Evolutionary conservation across 164 flowering plant species (phyloP).

Genomic region (Dillenia suffruticosa): DNA sequence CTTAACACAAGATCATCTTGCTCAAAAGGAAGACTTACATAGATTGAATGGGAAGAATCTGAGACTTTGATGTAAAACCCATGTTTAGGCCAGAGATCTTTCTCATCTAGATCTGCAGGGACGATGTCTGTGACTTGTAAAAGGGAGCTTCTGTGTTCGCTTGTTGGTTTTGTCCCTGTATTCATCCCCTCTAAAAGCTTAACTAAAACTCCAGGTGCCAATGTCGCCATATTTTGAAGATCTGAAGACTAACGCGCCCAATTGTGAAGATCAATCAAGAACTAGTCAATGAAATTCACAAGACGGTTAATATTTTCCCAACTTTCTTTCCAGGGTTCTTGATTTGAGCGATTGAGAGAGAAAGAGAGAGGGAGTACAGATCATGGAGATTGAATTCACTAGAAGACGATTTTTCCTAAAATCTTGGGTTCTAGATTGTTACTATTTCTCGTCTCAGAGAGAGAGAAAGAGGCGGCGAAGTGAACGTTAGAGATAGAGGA

Average conservation of each 20-base stretch:
- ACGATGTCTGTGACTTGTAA: slow-evolving; percentile 93
- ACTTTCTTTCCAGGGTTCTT: no score
- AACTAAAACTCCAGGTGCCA: slow-evolving; percentile 81
- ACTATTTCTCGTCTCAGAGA: no score
- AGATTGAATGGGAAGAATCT: slow-evolving; percentile 89
- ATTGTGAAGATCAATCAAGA: no score
- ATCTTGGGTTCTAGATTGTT: no score
- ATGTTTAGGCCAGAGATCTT: slow-evolving; percentile 72
- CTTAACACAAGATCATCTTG: slow-evolving; percentile 91
- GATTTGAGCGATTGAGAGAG: no score
- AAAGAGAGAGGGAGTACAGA: no score
- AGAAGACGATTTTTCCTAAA: no score
- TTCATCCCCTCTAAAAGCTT: slow-evolving; percentile 82
- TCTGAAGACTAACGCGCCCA: no score
- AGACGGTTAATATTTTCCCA: no score
- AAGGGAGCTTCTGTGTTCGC: slow-evolving; percentile 82
- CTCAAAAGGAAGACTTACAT: slow-evolving; percentile 72
- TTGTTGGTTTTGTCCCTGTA: slow-evolving; percentile 64
- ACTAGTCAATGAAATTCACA: no score
- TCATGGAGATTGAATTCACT: no score
- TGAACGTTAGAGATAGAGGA: not conserved
- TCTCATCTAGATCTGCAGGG: slow-evolving; percentile 93
- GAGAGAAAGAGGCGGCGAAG: not conserved
- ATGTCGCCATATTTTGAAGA: slow-evolving; percentile 47
- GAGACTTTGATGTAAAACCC: slow-evolving; percentile 89